Conservation (phyloP, 176 grass and related monocot genomes). For the Alloteropsis semialata region DNA sequence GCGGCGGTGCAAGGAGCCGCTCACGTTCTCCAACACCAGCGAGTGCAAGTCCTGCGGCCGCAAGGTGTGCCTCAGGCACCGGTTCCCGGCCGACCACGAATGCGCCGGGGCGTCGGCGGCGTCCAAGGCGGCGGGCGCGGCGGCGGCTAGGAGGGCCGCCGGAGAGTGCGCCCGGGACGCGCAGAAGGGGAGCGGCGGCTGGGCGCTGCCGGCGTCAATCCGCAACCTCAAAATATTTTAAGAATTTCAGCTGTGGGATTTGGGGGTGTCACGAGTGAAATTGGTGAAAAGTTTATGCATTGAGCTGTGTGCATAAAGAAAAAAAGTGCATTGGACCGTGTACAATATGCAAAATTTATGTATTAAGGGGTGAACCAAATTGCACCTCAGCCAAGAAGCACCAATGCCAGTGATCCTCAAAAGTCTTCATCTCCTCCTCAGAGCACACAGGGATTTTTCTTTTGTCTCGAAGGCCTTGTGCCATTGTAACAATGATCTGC, state of each 20-base stretch:
- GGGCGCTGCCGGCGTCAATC: background rate
- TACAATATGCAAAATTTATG: too few relatives aligned
- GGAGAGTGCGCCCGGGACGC: constrained; percentile 30
- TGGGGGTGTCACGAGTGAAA: too few relatives aligned
- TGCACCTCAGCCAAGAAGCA: too few relatives aligned
- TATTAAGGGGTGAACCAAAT: too few relatives aligned
- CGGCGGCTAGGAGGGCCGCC: constrained; percentile 25
- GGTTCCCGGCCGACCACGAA: constrained; percentile 58
- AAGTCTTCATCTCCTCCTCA: too few relatives aligned
- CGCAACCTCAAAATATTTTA: constrained; percentile 31
- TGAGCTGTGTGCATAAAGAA: too few relatives aligned
- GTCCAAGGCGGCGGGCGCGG: background rate
- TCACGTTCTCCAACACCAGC: constrained; percentile 70
- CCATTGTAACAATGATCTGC: too few relatives aligned
- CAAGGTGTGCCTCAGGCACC: constrained; percentile 70
- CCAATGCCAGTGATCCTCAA: too few relatives aligned
- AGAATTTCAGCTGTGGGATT: background rate
- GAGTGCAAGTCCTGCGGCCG: constrained; percentile 45
- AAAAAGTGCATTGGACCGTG: too few relatives aligned
- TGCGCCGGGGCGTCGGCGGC: constrained; percentile 17
- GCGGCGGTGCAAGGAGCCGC: constrained; percentile 61
- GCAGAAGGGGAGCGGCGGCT: background rate
- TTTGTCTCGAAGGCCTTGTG: too few relatives aligned
- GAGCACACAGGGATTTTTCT: too few relatives aligned
- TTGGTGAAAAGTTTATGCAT: too few relatives aligned